These are phyloP conservation scores for Combretum micranthum DNA, from an alignment of 345 rosid species.

Conservation along the genomic window DNA sequence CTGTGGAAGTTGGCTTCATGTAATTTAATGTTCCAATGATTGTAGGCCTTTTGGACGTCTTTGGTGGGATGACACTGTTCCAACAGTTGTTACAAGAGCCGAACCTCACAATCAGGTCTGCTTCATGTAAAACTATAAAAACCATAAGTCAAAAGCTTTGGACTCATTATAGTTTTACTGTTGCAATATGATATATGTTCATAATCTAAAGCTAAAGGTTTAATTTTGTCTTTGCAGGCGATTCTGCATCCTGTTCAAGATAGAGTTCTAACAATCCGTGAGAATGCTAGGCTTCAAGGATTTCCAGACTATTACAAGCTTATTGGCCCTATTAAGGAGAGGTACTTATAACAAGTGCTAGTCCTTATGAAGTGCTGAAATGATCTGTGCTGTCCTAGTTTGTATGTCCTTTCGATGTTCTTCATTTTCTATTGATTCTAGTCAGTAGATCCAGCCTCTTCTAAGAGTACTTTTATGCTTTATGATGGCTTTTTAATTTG, in stretches of 20 bases:
- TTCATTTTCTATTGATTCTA: too few relatives aligned
- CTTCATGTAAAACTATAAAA: background rate
- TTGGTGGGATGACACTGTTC: slow-evolving; percentile 90
- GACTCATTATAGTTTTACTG: too few relatives aligned
- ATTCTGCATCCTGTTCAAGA: slow-evolving; percentile 67
- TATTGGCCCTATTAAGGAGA: slow-evolving; percentile 51
- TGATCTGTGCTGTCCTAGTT: too few relatives aligned
- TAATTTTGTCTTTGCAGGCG: slow-evolving; percentile 19
- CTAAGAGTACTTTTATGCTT: too few relatives aligned
- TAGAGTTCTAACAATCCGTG: slow-evolving; percentile 60
- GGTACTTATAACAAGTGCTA: slow-evolving; percentile 24
- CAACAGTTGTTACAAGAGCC: slow-evolving; percentile 72
- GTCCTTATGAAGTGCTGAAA: too few relatives aligned
- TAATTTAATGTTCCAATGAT: background rate
- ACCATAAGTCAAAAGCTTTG: too few relatives aligned
- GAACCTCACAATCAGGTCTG: slow-evolving; percentile 76
- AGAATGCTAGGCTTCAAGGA: slow-evolving; percentile 78
- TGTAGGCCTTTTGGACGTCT: slow-evolving; percentile 69
- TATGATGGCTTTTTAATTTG: too few relatives aligned
- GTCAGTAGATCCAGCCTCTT: too few relatives aligned
- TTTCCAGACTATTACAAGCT: slow-evolving; percentile 69
- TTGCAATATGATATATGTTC: too few relatives aligned
- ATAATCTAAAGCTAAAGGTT: too few relatives aligned
- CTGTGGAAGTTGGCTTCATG: background rate
- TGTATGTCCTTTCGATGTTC: too few relatives aligned